phyloP scores from a whole-genome alignment of 73 alveolate genomes.

The Blepharisma stoltei region DNA sequence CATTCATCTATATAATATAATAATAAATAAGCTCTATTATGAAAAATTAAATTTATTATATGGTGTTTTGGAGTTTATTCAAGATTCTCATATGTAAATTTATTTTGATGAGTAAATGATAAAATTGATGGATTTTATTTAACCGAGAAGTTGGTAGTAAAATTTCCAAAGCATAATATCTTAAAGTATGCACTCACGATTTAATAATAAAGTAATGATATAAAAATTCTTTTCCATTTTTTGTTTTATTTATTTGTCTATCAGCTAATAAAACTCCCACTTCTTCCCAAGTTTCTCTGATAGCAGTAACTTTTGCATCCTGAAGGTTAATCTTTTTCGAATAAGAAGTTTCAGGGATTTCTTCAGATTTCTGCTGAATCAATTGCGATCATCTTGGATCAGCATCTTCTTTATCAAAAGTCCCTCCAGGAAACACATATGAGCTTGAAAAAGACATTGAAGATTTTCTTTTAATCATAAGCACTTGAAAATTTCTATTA shows the following conservation, averaged over 20 bases:
- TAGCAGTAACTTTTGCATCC: background rate
- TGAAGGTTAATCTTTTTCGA: background rate
- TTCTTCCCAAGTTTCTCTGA: conserved; percentile 27
- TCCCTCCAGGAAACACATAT: conserved; percentile 12
- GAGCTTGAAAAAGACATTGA: conserved; percentile 6
- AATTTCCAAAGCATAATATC: no score
- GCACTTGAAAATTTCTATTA: background rate
- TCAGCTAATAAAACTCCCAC: conserved; percentile 9
- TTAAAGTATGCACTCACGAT: no score
- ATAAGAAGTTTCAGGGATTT: background rate
- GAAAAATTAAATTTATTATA: no score
- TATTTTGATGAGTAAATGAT: no score
- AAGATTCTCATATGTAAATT: no score
- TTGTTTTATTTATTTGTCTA: background rate
- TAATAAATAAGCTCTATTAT: no score
- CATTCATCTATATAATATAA: no score
- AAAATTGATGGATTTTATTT: no score
- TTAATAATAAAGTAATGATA: no score
- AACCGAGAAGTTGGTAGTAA: no score
- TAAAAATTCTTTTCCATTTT: background rate
- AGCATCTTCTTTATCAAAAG: background rate
- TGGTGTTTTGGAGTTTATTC: no score
- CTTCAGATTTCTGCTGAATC: background rate
- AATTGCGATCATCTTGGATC: background rate
- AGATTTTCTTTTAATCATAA: conserved; percentile 13